Evolutionary conservation across 2,329 filamentous ascomycete genomes (phyloP).

Genomic region (Hymenoscyphus occultus): DNA sequence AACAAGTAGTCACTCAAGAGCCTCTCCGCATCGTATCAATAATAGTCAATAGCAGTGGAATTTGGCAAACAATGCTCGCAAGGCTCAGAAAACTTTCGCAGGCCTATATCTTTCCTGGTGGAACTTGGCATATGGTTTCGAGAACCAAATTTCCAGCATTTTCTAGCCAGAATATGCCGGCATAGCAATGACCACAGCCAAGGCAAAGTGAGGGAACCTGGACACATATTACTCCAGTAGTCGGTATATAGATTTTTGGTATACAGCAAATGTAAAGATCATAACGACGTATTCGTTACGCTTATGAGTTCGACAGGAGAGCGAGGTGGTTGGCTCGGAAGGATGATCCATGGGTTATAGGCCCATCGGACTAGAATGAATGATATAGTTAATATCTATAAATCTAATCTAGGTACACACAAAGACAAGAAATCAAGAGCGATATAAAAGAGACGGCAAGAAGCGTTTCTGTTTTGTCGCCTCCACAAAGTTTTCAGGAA

Average conservation of each 20-base stretch:
- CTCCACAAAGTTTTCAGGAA: too few species aligned
- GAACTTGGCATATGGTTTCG: not conserved
- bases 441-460: too few species aligned
- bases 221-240: not conserved
- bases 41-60: not conserved
- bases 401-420: too few species aligned
- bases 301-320: too few species aligned
- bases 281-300: too few species aligned
- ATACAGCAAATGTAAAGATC: too few species aligned
- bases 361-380: too few species aligned
- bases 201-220: not conserved
- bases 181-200: not conserved
- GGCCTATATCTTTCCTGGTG: not conserved
- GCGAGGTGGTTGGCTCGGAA: too few species aligned
- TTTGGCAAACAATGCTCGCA: not conserved
- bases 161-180: not conserved
- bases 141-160: not conserved
- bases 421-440: too few species aligned
- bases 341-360: too few species aligned
- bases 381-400: too few species aligned
- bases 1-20: not conserved
- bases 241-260: not conserved
- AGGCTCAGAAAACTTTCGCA: not conserved
- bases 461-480: too few species aligned
- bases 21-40: not conserved